Percentiles rank a stretch among this genome's conserved stretches.
These are phyloP conservation scores for Tetracladium setigerum DNA, from an alignment of 495 filamentous ascomycete species.

Conservation along the genomic window DNA sequence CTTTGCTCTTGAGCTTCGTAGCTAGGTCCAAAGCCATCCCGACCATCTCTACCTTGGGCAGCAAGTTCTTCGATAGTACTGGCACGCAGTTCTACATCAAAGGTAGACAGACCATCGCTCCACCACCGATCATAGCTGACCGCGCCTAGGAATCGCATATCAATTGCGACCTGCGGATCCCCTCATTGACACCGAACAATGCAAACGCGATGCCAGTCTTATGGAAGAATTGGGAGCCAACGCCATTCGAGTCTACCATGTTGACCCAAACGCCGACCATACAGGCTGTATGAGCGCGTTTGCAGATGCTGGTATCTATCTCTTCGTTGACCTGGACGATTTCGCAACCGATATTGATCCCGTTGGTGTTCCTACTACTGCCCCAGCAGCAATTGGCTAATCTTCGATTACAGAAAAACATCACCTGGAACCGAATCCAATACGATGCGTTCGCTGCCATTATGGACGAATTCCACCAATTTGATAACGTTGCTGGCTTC, in stretches of 20 bases:
- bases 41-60: slow-evolving; percentile 59
- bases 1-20: slow-evolving; percentile 11
- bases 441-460: slow-evolving; percentile 58
- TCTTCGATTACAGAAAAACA: slow-evolving; percentile 30
- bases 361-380: slow-evolving; percentile 31
- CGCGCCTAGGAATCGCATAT: slow-evolving; percentile 57
- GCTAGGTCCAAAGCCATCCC: slow-evolving; percentile 28
- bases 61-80: slow-evolving; percentile 75
- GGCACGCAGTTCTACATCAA: slow-evolving; percentile 78
- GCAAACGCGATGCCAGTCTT: slow-evolving; percentile 63
- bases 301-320: slow-evolving; percentile 66
- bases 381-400: slow-evolving; percentile 1
- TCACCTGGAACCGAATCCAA: slow-evolving; percentile 65
- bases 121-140: slow-evolving; percentile 1
- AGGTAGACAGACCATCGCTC: slow-evolving; percentile 36
- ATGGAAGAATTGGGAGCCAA: slow-evolving; percentile 81
- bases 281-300: slow-evolving; percentile 64
- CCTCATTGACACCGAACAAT: slow-evolving; percentile 67
- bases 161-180: slow-evolving; percentile 65
- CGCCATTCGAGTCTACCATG: slow-evolving; percentile 84
- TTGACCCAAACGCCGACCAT: slow-evolving; percentile 63
- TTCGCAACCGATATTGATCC: slow-evolving; percentile 72
- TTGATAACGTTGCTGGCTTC: slow-evolving; percentile 73
- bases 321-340: slow-evolving; percentile 78
- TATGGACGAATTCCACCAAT: slow-evolving; percentile 71